phyloP scores from a whole-genome alignment of 1,139 yeast species.

The Yamadazyma mexicana region DNA sequence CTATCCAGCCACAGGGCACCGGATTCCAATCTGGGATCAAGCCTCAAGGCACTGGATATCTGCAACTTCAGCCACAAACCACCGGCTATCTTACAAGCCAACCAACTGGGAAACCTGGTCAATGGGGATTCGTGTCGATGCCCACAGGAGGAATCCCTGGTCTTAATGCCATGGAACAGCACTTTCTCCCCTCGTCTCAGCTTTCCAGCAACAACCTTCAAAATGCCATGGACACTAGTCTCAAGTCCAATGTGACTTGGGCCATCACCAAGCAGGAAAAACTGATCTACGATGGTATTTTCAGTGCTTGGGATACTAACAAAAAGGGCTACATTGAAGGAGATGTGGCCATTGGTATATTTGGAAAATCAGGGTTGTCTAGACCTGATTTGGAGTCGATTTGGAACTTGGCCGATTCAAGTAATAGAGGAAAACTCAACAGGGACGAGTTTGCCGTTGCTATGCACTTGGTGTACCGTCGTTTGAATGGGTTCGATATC shows the following conservation, averaged over 20 bases:
- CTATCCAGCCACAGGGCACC: constrained; percentile 42
- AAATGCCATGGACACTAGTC: constrained; percentile 52
- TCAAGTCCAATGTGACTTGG: constrained; percentile 60
- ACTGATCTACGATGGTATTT: constrained; percentile 80
- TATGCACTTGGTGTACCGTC: constrained; percentile 77
- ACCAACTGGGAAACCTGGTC: constrained; percentile 77
- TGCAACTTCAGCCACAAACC: constrained; percentile 36
- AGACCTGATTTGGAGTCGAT: constrained; percentile 84
- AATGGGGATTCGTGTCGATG: constrained; percentile 77
- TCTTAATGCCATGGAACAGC: constrained; percentile 69
- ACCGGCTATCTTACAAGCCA: constrained; percentile 40
- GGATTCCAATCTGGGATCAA: constrained; percentile 34
- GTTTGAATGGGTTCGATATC: constrained; percentile 70
- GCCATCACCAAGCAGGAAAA: constrained; percentile 86
- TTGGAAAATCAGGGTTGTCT: constrained; percentile 85
- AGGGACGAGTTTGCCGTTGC: constrained; percentile 82
- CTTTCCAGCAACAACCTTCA: constrained; percentile 45
- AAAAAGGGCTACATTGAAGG: constrained; percentile 75
- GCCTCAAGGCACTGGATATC: constrained; percentile 30
- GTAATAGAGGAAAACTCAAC: constrained; percentile 70
- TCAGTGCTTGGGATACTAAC: constrained; percentile 79
- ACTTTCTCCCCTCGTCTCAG: constrained; percentile 67
- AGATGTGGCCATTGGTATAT: constrained; percentile 78
- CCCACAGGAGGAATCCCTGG: constrained; percentile 80
- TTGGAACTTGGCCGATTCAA: constrained; percentile 80